Conservation (phyloP, 2,329 filamentous ascomycete genomes). For the Phoma herbarum region DNA sequence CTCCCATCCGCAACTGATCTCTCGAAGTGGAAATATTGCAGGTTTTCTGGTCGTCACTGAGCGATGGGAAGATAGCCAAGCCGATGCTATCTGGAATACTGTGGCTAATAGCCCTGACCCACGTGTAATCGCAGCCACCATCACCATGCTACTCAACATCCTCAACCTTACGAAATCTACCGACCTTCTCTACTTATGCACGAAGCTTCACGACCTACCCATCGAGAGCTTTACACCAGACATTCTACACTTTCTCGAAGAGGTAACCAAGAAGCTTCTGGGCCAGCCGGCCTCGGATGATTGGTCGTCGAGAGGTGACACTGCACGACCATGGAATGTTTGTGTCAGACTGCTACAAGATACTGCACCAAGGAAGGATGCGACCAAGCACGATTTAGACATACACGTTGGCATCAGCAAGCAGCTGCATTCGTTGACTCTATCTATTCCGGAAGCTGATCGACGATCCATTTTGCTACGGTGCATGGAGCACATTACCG, state of each 20-base stretch:
- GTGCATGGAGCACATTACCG: conserved; percentile 74
- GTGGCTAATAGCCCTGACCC: conserved; percentile 84
- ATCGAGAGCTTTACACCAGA: conserved; percentile 43
- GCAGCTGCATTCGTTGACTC: conserved; percentile 69
- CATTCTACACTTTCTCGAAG: conserved; percentile 43
- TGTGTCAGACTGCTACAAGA: conserved; percentile 76
- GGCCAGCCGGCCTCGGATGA: conserved; percentile 22
- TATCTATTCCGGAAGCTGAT: conserved; percentile 64
- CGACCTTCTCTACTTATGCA: conserved; percentile 68
- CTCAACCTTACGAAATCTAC: conserved; percentile 54
- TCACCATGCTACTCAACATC: conserved; percentile 69
- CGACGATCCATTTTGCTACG: conserved; percentile 70
- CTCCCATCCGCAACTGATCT: conserved; percentile 90
- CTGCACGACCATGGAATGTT: conserved; percentile 60
- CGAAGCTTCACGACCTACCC: conserved; percentile 67
- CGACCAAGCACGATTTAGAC: conserved; percentile 66
- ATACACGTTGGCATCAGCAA: conserved; percentile 70
- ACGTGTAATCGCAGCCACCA: conserved; percentile 80
- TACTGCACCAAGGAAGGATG: conserved; percentile 66
- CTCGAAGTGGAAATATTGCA: conserved; percentile 81
- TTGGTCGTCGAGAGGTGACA: conserved; percentile 24
- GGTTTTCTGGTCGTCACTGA: conserved; percentile 85
- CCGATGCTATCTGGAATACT: conserved; percentile 84
- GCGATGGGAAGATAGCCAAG: conserved; percentile 75
- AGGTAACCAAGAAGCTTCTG: conserved; percentile 35